Base-by-base conservation (phyloP, 768 basidiomycete species). In the Panellus pusillus region DNA sequence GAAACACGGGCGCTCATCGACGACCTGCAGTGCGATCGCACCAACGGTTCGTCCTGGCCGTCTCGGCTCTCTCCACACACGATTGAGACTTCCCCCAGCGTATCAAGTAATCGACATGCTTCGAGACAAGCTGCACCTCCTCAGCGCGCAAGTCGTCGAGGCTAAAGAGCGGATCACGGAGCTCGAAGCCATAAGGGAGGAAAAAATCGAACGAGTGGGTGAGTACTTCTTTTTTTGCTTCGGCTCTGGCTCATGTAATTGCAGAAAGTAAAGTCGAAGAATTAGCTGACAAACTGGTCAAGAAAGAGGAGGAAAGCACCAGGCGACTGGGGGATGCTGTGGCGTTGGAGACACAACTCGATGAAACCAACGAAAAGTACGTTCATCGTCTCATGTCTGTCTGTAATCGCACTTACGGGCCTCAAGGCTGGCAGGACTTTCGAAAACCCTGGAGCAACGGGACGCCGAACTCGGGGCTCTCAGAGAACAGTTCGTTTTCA, bases 81-180 rank as follows among this genome's bases (percentile, higher is more conserved):
- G 7, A 57, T 44, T 18, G 35, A 54, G 19, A 18, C n/a, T 52
- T 55, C 52, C 36, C 48, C 41, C 35, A 79, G 78, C 75, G n/a
- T 70, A 76, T 51, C 76, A 79, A 64, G 78, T 79, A 36, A 68
- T 73, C 27, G 76, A 79, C 45, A 60, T 79, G n/a, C 68, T 79
- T 6, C 77, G 78, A 13, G 76, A 78, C 44, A 75, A 76, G 53
- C 63, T 79, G 4, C 70, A 75, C 37, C 65, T 64, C 17, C 69
- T 77, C 56, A 72, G 74, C 12, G 63, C 70, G 6, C 75, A 79
- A 36, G 59, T 79, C 3, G 65, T 71, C n/a, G 77, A 78, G 54
- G 69, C 76, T 1, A 75, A 69, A 50, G 60, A 63, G 37, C 74
- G 73, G 9, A 61, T 73, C 13, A 43, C 61, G 5, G 76, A 78